These are phyloP conservation scores for Oryza longistaminata DNA, from an alignment of 176 grass and related monocot genomes.

Conservation along the genomic window DNA sequence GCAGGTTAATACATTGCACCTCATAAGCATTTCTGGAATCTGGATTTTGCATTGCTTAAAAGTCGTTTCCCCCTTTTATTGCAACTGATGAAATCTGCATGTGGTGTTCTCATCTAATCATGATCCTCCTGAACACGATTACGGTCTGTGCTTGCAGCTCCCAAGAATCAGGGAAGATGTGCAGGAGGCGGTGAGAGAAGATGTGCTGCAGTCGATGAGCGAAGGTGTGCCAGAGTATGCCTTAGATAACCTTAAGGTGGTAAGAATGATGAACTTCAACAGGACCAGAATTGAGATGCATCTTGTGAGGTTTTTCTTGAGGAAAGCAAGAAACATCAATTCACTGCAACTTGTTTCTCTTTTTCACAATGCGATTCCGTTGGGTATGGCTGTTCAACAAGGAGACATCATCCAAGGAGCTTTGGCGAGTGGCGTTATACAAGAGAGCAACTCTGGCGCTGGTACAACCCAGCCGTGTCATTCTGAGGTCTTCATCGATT, in stretches of 20 bases:
- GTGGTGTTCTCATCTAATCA: neutral
- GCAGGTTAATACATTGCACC: slow-evolving; percentile 39
- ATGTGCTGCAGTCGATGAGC: neutral
- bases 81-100: neutral
- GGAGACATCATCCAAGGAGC: neutral
- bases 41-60: neutral
- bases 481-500: neutral
- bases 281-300: neutral
- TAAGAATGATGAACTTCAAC: slow-evolving; percentile 26
- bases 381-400: neutral
- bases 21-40: neutral
- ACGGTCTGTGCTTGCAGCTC: slow-evolving; percentile 17
- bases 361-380: neutral
- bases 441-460: neutral
- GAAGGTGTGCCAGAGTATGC: neutral
- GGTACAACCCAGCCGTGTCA: slow-evolving; percentile 12
- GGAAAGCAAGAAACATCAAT: slow-evolving; percentile 9
- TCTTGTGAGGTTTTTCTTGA: slow-evolving; percentile 22
- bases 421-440: slow-evolving; percentile 7
- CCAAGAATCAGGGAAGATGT: neutral
- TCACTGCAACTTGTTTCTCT: slow-evolving; percentile 23
- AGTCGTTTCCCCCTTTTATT: neutral
- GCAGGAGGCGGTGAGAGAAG: neutral
- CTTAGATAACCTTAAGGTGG: slow-evolving; percentile 18
- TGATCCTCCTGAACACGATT: neutral